Conservation (phyloP, 768 basidiomycete genomes). For the Amanita inopinata region DNA sequence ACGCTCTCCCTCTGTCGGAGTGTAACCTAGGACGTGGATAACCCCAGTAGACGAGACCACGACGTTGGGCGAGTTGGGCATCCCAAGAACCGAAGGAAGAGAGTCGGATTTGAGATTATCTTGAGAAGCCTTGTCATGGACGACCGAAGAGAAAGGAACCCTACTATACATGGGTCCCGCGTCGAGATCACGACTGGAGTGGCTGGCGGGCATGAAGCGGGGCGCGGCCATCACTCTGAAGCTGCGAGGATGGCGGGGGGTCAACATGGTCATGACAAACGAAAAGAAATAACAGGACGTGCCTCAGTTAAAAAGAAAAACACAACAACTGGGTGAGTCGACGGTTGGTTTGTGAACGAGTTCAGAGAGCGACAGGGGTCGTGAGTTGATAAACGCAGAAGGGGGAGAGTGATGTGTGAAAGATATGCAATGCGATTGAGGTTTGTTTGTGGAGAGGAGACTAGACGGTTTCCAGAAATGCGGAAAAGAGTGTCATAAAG, state of each 20-base stretch:
- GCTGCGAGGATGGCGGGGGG: slow-evolving; percentile 3
- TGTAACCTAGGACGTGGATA: slow-evolving; percentile 57
- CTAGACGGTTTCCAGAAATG: slow-evolving; percentile 6
- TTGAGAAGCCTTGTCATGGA: neutral
- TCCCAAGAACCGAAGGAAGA: neutral
- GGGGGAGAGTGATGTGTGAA: slow-evolving; percentile 9
- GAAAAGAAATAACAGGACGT: neutral
- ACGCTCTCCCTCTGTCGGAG: slow-evolving; percentile 52
- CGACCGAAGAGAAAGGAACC: neutral
- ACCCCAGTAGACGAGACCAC: slow-evolving; percentile 41
- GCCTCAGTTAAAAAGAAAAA: slow-evolving; percentile 8
- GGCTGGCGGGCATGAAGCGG: slow-evolving; percentile 3
- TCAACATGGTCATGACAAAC: slow-evolving; percentile 1
- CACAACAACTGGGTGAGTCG: slow-evolving; percentile 1
- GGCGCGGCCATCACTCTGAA: slow-evolving; percentile 5
- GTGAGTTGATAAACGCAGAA: slow-evolving; percentile 10
- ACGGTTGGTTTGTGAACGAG: slow-evolving; percentile 8
- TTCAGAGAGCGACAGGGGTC: slow-evolving; percentile 9
- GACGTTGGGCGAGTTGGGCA: slow-evolving; percentile 15
- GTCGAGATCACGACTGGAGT: slow-evolving; percentile 1
- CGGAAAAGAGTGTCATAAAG: slow-evolving; percentile 8
- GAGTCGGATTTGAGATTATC: slow-evolving; percentile 1
- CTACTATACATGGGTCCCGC: neutral
- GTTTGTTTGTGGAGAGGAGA: slow-evolving; percentile 10
- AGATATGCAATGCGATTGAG: slow-evolving; percentile 3